A percentile compares a stretch with the other conserved stretches of the same genome.
phyloP scores from a whole-genome alignment of 768 basidiomycete genomes.

The Pleurotus salmoneostramineus region DNA sequence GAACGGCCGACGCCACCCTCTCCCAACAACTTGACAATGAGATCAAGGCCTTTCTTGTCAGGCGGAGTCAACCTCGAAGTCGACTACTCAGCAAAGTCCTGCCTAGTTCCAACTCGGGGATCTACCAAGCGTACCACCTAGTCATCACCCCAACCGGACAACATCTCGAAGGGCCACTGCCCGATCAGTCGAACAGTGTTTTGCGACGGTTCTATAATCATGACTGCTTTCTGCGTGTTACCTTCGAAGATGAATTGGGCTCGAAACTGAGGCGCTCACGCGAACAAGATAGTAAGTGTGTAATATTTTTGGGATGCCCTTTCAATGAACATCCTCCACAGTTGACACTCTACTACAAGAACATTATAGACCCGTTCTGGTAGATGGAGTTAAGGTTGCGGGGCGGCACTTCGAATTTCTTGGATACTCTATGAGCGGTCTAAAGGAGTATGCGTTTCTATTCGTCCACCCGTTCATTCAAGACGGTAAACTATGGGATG shows the following conservation, averaged over 20 bases:
- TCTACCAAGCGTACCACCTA: slow-evolving; percentile 29
- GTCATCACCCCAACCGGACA: slow-evolving; percentile 34
- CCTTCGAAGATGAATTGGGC: slow-evolving; percentile 43
- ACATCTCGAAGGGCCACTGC: slow-evolving; percentile 33
- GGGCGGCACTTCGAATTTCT: slow-evolving; percentile 43
- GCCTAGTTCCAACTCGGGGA: neutral
- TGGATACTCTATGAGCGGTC: slow-evolving; percentile 51
- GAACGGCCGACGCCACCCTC: slow-evolving; percentile 8
- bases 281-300: neutral
- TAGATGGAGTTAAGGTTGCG: slow-evolving; percentile 31
- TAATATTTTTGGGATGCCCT: neutral
- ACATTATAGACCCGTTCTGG: slow-evolving; percentile 30
- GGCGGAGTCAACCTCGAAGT: slow-evolving; percentile 5
- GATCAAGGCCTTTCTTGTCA: slow-evolving; percentile 6
- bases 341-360: slow-evolving; percentile 22
- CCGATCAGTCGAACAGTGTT: slow-evolving; percentile 15
- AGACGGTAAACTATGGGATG: slow-evolving; percentile 17
- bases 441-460: slow-evolving; percentile 44
- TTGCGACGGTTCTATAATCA: slow-evolving; percentile 26
- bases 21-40: slow-evolving; percentile 9
- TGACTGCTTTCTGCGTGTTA: slow-evolving; percentile 44
- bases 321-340: neutral
- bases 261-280: slow-evolving; percentile 22
- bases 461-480: slow-evolving; percentile 40
- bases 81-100: slow-evolving; percentile 2